Conservation (phyloP, 768 basidiomycete species). For the Pleurotus sapidus region DNA sequence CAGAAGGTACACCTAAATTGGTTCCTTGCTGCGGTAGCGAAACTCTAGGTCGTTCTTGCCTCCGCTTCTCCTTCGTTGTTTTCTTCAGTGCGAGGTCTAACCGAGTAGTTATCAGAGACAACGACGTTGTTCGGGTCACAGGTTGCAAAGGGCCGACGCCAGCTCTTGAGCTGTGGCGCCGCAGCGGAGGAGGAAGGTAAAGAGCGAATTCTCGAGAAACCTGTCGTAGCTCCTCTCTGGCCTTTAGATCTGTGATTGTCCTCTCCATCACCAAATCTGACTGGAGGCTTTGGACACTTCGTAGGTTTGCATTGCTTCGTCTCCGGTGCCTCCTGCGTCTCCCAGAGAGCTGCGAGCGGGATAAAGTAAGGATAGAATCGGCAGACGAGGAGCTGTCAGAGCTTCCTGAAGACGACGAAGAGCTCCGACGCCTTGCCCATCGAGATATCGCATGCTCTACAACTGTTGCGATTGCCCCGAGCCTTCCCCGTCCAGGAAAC, state of each 20-base stretch:
- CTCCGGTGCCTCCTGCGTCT: slow-evolving; percentile 38
- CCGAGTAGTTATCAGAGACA: slow-evolving; percentile 44
- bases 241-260: slow-evolving; percentile 61
- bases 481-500: slow-evolving; percentile 33
- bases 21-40: no score
- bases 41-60: slow-evolving; percentile 18
- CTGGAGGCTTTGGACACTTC: slow-evolving; percentile 38
- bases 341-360: slow-evolving; percentile 38
- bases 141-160: slow-evolving; percentile 12
- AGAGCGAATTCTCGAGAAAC: slow-evolving; percentile 64
- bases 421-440: slow-evolving; percentile 59
- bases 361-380: slow-evolving; percentile 37
- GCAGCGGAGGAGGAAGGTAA: slow-evolving; percentile 48
- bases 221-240: slow-evolving; percentile 56
- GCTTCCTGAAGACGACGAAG: slow-evolving; percentile 40
- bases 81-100: slow-evolving; percentile 48
- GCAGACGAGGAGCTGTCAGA: slow-evolving; percentile 40
- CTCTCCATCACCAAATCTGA: slow-evolving; percentile 32
- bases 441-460: slow-evolving; percentile 70
- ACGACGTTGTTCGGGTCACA: slow-evolving; percentile 41
- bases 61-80: slow-evolving; percentile 28
- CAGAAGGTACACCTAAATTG: no score
- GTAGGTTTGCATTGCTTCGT: slow-evolving; percentile 47
- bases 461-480: slow-evolving; percentile 56
- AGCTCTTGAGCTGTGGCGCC: background rate